Conservation (phyloP, 345 rosid species). For the Euphorbia tirucalli region DNA sequence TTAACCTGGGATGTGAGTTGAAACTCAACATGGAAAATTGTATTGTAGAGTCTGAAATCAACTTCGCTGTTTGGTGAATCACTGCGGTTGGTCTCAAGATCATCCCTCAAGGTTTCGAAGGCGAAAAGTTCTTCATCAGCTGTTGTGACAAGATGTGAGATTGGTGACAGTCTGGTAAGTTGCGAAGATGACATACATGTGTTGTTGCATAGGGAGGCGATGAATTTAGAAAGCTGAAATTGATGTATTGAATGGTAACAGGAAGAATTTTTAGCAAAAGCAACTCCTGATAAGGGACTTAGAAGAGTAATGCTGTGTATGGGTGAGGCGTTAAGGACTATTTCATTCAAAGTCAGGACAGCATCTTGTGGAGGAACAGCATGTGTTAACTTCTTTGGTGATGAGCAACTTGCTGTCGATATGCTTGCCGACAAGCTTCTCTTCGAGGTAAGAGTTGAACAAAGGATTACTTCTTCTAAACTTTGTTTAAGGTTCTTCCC, state of each 20-base stretch:
- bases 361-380: constrained; percentile 99
- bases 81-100: constrained; percentile 48
- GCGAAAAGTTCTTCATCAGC: constrained; percentile 40
- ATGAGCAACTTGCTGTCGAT: constrained; percentile 97
- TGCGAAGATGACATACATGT: too few relatives aligned
- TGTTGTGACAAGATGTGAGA: constrained; percentile 67
- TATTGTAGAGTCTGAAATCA: constrained; percentile 34
- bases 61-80: constrained; percentile 75
- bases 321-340: constrained; percentile 96
- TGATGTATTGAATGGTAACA: constrained; percentile 19
- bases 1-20: too few relatives aligned
- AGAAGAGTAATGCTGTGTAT: constrained; percentile 73
- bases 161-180: constrained; percentile 91
- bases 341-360: constrained; percentile 85
- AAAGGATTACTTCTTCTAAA: too few relatives aligned
- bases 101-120: constrained; percentile 48
- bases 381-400: constrained; percentile 89
- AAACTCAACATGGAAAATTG: too few relatives aligned
- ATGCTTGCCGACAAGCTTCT: constrained; percentile 92
- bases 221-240: not conserved
- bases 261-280: constrained; percentile 89
- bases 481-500: too few relatives aligned
- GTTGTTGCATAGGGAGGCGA: too few relatives aligned
- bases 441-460: constrained; percentile 55
- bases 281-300: constrained; percentile 80